Percentiles rank a stretch among this genome's conserved stretches.
Evolutionary conservation across 2,329 filamentous ascomycete species (phyloP).

Genomic region (Monilinia fructigena): DNA sequence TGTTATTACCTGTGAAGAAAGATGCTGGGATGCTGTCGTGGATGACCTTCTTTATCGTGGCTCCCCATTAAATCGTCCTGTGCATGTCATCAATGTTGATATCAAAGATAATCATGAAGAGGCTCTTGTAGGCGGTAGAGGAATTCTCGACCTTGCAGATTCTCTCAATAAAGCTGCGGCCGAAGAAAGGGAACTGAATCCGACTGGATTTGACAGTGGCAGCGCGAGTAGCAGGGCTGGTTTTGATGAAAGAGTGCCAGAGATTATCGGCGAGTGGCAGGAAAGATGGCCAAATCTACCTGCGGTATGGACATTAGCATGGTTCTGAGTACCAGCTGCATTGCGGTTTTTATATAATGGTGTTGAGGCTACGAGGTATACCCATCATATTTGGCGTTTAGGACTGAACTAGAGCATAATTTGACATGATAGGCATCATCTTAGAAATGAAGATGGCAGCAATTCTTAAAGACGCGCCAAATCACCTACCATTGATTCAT

Average conservation of each 20-base stretch:
- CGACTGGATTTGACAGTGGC: conserved; percentile 67
- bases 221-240: conserved; percentile 64
- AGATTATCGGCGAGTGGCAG: conserved; percentile 90
- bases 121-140: conserved; percentile 82
- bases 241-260: conserved; percentile 91
- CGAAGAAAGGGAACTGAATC: conserved; percentile 68
- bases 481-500: not conserved
- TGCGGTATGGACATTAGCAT: conserved; percentile 89
- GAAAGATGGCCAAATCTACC: conserved; percentile 90
- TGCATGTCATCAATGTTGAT: conserved; percentile 97
- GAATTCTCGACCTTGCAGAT: conserved; percentile 87
- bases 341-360: conserved; percentile 13
- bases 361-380: conserved; percentile 21
- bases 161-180: conserved; percentile 76
- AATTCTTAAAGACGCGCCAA: not conserved
- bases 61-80: conserved; percentile 81
- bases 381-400: conserved; percentile 22
- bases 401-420: not conserved
- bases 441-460: not conserved
- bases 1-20: conserved; percentile 95
- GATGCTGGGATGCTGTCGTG: conserved; percentile 96
- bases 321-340: conserved; percentile 62
- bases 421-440: not conserved
- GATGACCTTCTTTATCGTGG: conserved; percentile 89
- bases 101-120: conserved; percentile 99